phyloP scores from a whole-genome alignment of 768 basidiomycete species.

The Russula foetens region DNA sequence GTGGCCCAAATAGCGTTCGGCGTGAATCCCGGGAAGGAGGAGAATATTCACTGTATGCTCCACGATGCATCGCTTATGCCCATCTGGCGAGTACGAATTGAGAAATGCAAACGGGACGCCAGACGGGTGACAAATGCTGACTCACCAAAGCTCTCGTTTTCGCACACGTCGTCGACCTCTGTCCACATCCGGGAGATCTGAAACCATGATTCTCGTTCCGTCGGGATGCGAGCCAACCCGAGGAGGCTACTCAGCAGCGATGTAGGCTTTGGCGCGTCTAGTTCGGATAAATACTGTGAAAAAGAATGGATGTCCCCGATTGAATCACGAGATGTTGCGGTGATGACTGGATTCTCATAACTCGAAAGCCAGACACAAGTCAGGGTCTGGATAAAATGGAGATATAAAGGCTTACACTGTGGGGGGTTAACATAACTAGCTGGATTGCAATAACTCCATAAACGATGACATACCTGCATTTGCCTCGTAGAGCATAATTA shows the following conservation, averaged over 20 bases:
- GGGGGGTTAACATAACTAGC: conserved; percentile 8
- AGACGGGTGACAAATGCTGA: conserved; percentile 7
- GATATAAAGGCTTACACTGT: conserved; percentile 16
- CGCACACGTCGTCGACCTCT: conserved; percentile 65
- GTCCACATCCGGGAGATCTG: conserved; percentile 64
- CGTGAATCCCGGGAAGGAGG: conserved; percentile 63
- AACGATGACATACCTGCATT: conserved; percentile 48
- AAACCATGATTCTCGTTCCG: conserved; percentile 41
- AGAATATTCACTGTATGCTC: conserved; percentile 76
- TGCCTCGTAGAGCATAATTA: conserved; percentile 61
- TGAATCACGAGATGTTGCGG: conserved; percentile 62
- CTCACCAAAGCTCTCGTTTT: conserved; percentile 73
- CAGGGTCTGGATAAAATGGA: conserved; percentile 34
- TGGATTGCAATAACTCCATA: conserved; percentile 1
- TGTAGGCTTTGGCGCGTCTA: conserved; percentile 63
- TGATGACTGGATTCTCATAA: conserved; percentile 75
- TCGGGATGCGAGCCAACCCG: conserved; percentile 31
- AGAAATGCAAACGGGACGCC: neutral
- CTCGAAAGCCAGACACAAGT: conserved; percentile 27
- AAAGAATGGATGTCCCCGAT: conserved; percentile 65
- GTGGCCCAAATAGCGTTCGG: conserved; percentile 23
- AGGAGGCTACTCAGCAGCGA: conserved; percentile 53
- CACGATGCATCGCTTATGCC: conserved; percentile 63
- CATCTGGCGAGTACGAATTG: conserved; percentile 38
- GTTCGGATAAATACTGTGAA: conserved; percentile 46